phyloP scores from a whole-genome alignment of 805 yeast species.

The Brettanomyces nanus region DNA sequence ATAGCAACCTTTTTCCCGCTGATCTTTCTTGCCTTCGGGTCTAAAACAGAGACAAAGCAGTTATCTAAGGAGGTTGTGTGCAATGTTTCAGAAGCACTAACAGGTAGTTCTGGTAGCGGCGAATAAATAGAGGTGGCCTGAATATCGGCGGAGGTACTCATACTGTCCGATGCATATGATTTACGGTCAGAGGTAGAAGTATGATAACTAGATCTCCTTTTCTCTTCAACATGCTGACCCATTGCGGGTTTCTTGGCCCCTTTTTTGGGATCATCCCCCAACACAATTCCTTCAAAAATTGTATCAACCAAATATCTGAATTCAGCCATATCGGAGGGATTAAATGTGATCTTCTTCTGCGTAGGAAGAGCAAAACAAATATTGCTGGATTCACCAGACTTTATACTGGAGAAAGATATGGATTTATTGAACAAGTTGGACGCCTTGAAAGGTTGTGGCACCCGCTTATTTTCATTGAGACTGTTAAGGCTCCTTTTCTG shows the following conservation, averaged over 20 bases:
- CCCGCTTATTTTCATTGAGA: background rate
- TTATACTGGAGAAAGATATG: conserved; percentile 32
- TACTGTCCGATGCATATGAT: background rate
- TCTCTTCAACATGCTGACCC: no score
- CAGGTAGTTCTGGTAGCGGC: background rate
- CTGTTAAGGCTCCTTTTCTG: conserved; percentile 1
- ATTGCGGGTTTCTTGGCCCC: no score
- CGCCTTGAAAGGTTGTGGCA: conserved; percentile 20
- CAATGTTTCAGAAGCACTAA: background rate
- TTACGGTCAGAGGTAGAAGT: background rate
- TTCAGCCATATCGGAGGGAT: conserved; percentile 18
- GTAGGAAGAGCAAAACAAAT: background rate
- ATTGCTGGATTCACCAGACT: no score
- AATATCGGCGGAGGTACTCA: no score
- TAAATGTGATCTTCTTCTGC: background rate
- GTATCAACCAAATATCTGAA: conserved; percentile 25
- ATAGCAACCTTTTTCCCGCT: background rate
- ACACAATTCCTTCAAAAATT: conserved; percentile 17
- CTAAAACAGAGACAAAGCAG: background rate
- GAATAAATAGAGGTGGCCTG: no score
- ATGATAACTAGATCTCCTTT: no score
- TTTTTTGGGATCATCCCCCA: background rate
- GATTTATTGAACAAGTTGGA: conserved; percentile 43
- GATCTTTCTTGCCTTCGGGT: background rate
- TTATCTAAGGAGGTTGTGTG: no score